Conservation (phyloP, 352 stramenopile species). For the Globisporangium recalcitrans region DNA sequence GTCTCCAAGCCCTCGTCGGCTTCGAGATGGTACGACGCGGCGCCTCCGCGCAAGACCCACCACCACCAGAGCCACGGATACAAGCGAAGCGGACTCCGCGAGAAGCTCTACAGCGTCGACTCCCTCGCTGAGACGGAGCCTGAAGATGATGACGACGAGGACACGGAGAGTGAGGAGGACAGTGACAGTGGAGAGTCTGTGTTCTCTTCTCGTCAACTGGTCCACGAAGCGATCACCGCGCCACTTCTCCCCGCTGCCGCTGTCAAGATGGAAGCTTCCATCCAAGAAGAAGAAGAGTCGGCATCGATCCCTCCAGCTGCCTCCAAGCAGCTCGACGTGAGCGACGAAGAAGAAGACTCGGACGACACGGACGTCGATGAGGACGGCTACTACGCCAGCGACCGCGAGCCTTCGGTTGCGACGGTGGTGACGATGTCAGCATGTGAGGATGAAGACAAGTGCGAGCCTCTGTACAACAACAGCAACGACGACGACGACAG, state of each 20-base stretch:
- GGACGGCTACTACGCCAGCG: background rate
- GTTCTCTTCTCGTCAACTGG: conserved; percentile 14
- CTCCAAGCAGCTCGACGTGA: background rate
- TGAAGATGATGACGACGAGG: conserved; percentile 28
- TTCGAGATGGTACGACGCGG: conserved; percentile 2
- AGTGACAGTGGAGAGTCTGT: conserved; percentile 15
- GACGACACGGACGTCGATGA: conserved; percentile 6
- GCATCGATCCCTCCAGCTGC: background rate
- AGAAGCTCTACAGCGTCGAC: conserved; percentile 26
- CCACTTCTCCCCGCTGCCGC: background rate
- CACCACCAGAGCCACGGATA: background rate
- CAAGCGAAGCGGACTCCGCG: conserved; percentile 14
- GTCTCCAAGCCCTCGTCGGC: background rate
- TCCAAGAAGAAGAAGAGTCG: conserved; percentile 1
- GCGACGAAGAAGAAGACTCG: background rate
- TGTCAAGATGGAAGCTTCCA: background rate
- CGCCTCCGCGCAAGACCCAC: conserved; percentile 10
- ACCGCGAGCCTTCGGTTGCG: background rate
- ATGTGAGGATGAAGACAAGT: background rate
- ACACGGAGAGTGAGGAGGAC: conserved; percentile 27
- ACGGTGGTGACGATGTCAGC: background rate
- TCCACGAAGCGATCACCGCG: conserved; percentile 16
- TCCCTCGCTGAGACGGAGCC: conserved; percentile 31
- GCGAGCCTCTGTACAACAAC: background rate
- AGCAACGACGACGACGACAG: too few species aligned